These are phyloP conservation scores for Colletotrichum spinosum DNA, from an alignment of 2,329 filamentous ascomycete genomes.

Conservation along the genomic window DNA sequence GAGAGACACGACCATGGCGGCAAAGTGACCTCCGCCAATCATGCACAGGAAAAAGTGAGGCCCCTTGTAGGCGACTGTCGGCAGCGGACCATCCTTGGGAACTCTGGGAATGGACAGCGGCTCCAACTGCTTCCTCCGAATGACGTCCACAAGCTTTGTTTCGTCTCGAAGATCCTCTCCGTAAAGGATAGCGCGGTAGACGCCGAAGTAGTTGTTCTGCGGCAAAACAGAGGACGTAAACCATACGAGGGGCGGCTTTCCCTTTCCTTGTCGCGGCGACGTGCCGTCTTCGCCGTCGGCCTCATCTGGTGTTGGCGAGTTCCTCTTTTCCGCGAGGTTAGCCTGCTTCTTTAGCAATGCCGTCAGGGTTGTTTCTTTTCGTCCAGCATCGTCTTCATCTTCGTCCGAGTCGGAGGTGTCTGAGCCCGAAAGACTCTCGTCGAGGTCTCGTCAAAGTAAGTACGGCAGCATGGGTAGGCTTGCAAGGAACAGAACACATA, in stretches of 20 bases:
- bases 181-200: constrained; percentile 87
- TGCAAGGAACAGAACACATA: constrained; percentile 9
- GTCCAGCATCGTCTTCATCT: constrained; percentile 62
- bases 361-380: constrained; percentile 78
- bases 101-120: constrained; percentile 67
- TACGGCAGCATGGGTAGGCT: background rate
- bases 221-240: constrained; percentile 82
- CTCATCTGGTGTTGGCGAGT: constrained; percentile 58
- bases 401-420: constrained; percentile 79
- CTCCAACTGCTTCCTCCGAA: constrained; percentile 82
- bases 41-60: constrained; percentile 97
- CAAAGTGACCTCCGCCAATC: constrained; percentile 98
- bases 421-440: constrained; percentile 93
- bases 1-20: constrained; percentile 93
- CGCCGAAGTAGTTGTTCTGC: constrained; percentile 81
- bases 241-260: constrained; percentile 80
- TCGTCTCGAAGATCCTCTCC: constrained; percentile 75
- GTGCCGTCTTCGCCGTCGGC: constrained; percentile 55
- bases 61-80: constrained; percentile 69
- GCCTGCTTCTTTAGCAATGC: constrained; percentile 87
- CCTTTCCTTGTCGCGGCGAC: constrained; percentile 59
- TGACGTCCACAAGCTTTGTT: constrained; percentile 70
- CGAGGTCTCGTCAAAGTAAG: constrained; percentile 65
- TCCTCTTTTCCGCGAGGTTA: constrained; percentile 68
- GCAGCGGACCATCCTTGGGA: constrained; percentile 66